A percentile compares a stretch with the other conserved stretches of the same genome.
Evolutionary conservation across 176 grass and related monocot genomes (phyloP).

Genomic region (Puya raimondii): DNA sequence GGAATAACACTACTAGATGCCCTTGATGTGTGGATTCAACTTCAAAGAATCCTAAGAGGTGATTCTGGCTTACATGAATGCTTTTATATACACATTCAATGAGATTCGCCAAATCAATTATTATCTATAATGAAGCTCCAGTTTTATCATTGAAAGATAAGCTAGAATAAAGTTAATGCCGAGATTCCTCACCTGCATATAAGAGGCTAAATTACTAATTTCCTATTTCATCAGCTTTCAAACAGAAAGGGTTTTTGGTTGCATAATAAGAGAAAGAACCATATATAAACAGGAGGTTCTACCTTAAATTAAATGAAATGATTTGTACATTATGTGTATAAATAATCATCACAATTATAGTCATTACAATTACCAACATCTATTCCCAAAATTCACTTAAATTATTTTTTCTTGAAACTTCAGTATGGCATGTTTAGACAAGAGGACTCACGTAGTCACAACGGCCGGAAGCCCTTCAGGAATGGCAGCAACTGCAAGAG

Average conservation of each 20-base stretch:
- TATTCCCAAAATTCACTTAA: too few species aligned
- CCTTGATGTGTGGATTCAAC: background rate
- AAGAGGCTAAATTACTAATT: background rate
- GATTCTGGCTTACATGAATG: too few species aligned
- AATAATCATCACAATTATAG: too few species aligned
- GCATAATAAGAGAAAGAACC: too few species aligned
- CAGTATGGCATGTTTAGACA: background rate
- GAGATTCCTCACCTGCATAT: background rate
- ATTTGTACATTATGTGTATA: too few species aligned
- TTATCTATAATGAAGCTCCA: background rate
- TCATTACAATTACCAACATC: too few species aligned
- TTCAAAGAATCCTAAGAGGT: background rate
- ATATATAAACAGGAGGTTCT: too few species aligned
- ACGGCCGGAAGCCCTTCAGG: slow-evolving; percentile 99
- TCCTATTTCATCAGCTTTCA: slow-evolving; percentile 1
- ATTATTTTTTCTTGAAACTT: too few species aligned
- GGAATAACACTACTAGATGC: background rate
- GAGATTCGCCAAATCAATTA: too few species aligned
- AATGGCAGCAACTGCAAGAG: slow-evolving; percentile 95
- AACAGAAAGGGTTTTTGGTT: background rate
- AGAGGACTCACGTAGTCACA: slow-evolving; percentile 77
- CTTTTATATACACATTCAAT: too few species aligned
- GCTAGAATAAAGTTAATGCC: background rate
- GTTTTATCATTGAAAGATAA: background rate
- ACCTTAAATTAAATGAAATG: too few species aligned